phyloP scores from a whole-genome alignment of 352 stramenopile species.

The Globisporangium carolinianum region DNA sequence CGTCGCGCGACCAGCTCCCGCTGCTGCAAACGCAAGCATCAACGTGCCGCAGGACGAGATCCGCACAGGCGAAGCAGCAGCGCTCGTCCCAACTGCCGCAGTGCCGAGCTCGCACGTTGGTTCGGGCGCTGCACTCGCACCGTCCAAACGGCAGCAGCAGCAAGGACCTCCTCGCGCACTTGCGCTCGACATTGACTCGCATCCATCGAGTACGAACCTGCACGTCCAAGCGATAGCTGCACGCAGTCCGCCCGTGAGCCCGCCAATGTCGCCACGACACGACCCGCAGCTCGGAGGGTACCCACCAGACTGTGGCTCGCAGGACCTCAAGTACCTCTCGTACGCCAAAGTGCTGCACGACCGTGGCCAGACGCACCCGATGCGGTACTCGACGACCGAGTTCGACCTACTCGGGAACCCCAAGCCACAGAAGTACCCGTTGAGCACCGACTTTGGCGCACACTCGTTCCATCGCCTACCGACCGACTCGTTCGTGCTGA shows the following conservation, averaged over 20 bases:
- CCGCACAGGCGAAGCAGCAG: background rate
- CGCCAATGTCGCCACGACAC: conserved; percentile 28
- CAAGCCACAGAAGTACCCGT: conserved; percentile 46
- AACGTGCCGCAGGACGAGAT: background rate
- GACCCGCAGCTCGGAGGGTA: conserved; percentile 68
- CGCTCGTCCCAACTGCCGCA: background rate
- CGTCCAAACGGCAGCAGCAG: no score
- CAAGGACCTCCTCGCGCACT: no score
- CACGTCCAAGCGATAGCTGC: background rate
- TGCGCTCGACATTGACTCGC: no score
- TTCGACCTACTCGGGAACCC: conserved; percentile 49
- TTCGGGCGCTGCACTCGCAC: no score
- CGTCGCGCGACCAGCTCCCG: no score
- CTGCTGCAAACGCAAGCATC: background rate
- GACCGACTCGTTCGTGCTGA: conserved; percentile 69
- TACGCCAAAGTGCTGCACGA: conserved; percentile 71
- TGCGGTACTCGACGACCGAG: conserved; percentile 57
- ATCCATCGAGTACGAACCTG: no score
- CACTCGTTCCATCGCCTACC: conserved; percentile 70
- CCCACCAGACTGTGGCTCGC: conserved; percentile 66
- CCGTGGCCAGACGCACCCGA: conserved; percentile 61
- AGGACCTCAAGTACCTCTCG: conserved; percentile 70
- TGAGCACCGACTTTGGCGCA: conserved; percentile 67
- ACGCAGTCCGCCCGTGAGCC: background rate
- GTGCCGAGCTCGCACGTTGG: background rate